Evolutionary conservation across 192 early-diverging fungal species (phyloP).

Genomic region (Irineochytrium annulatum): DNA sequence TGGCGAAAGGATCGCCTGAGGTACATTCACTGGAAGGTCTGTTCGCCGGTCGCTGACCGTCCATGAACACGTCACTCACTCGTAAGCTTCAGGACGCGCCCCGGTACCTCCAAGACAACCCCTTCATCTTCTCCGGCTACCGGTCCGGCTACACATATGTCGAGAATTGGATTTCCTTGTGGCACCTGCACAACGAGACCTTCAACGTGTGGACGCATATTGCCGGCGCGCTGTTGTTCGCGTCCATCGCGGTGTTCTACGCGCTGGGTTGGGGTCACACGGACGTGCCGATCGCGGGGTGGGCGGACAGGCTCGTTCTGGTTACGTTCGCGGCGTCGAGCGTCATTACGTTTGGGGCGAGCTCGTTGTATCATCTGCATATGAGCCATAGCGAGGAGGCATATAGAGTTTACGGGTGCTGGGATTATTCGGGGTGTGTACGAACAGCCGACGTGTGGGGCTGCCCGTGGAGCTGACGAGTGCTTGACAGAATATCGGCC

Average conservation of each 20-base stretch:
- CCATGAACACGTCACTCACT: neutral
- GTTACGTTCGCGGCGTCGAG: neutral
- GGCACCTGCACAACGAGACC: slow-evolving; percentile 33
- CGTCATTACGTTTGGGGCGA: slow-evolving; percentile 13
- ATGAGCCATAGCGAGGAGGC: slow-evolving; percentile 20
- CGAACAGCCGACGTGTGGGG: neutral
- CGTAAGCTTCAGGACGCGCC: neutral
- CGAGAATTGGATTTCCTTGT: slow-evolving; percentile 25
- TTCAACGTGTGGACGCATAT: slow-evolving; percentile 30
- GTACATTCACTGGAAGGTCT: neutral
- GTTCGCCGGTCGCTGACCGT: neutral
- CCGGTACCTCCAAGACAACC: slow-evolving; percentile 15
- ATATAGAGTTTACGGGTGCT: slow-evolving; percentile 22
- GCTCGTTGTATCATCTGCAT: slow-evolving; percentile 28
- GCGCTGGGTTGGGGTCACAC: neutral
- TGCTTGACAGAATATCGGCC: slow-evolving; percentile 18
- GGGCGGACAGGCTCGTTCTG: slow-evolving; percentile 17
- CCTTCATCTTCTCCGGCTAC: slow-evolving; percentile 16
- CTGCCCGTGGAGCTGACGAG: neutral
- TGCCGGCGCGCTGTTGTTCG: slow-evolving; percentile 13
- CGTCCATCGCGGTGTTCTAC: slow-evolving; percentile 1
- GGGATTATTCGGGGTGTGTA: slow-evolving; percentile 28
- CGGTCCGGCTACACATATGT: slow-evolving; percentile 15
- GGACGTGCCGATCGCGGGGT: neutral
- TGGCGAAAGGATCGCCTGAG: neutral